Conservation (phyloP, 2,329 filamentous ascomycete genomes). For the Aureobasidium lini region DNA sequence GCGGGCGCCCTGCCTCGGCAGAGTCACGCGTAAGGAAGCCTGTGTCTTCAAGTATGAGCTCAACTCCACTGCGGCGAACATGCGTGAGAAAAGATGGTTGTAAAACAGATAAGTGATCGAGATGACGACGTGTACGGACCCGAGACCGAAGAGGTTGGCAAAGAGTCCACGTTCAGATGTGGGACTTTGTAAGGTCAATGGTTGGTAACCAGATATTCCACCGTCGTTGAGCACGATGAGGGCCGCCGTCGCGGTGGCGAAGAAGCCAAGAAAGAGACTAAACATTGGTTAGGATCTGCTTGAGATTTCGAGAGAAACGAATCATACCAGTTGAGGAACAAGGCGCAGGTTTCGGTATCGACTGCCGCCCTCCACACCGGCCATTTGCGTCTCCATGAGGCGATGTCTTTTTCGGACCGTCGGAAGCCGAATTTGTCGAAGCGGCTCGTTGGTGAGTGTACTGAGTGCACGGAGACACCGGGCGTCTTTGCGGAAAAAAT, state of each 20-base stretch:
- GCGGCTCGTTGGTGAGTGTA: background rate
- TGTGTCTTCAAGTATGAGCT: background rate
- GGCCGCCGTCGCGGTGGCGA: background rate
- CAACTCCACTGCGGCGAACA: background rate
- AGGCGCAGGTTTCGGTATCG: background rate
- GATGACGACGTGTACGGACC: background rate
- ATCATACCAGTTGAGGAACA: background rate
- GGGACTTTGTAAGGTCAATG: background rate
- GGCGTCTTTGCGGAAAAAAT: background rate
- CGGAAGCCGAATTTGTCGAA: background rate
- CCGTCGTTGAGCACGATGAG: background rate
- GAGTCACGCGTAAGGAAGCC: background rate
- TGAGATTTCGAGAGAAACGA: background rate
- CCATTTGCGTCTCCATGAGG: background rate
- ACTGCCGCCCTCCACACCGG: slow-evolving; percentile 4
- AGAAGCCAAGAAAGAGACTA: background rate
- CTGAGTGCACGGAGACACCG: background rate
- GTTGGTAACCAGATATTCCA: background rate
- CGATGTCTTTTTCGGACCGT: background rate
- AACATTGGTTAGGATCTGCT: background rate
- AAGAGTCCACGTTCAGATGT: background rate
- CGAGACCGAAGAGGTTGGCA: background rate
- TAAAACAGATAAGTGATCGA: background rate
- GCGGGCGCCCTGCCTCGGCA: background rate
- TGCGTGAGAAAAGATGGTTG: slow-evolving; percentile 1